Percentiles rank a stretch among this genome's conserved stretches.
phyloP scores from a whole-genome alignment of 1,284 basidiomycete genomes.

The Flammula alnicola region DNA sequence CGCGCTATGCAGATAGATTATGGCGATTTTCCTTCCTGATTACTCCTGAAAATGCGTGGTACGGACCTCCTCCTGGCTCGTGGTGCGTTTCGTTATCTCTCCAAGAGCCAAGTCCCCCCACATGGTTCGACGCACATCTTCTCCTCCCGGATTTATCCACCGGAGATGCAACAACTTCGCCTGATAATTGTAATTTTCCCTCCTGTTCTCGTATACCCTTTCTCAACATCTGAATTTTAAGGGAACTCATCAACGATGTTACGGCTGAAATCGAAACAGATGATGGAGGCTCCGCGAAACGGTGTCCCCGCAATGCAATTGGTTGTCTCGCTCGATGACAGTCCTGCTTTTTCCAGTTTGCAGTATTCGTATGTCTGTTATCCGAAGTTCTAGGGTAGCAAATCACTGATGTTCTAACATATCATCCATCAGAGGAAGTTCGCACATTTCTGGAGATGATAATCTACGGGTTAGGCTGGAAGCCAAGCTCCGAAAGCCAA shows the following conservation, averaged over 20 bases:
- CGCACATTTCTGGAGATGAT: too few species aligned
- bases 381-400: too few species aligned
- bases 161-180: not conserved
- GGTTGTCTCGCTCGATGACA: conserved; percentile 51
- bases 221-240: conserved; percentile 21
- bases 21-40: conserved; percentile 63
- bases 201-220: too few species aligned
- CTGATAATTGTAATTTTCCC: too few species aligned
- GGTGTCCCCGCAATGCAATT: conserved; percentile 33
- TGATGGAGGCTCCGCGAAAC: conserved; percentile 33
- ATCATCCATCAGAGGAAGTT: too few species aligned
- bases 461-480: too few species aligned
- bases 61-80: conserved; percentile 42
- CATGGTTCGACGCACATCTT: conserved; percentile 61
- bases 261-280: conserved; percentile 43
- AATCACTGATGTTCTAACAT: too few species aligned
- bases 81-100: conserved; percentile 63
- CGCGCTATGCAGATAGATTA: conserved; percentile 52
- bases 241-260: conserved; percentile 44
- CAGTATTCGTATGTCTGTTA: conserved; percentile 27
- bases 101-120: conserved; percentile 62
- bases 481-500: too few species aligned
- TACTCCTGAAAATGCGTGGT: conserved; percentile 24
- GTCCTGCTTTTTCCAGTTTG: conserved; percentile 18
- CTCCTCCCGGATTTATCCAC: conserved; percentile 42